Evolutionary conservation across 345 rosid genomes (phyloP), one percentile per base, ranked within the genome.

Genomic region (Noccaea bulbosa): DNA sequence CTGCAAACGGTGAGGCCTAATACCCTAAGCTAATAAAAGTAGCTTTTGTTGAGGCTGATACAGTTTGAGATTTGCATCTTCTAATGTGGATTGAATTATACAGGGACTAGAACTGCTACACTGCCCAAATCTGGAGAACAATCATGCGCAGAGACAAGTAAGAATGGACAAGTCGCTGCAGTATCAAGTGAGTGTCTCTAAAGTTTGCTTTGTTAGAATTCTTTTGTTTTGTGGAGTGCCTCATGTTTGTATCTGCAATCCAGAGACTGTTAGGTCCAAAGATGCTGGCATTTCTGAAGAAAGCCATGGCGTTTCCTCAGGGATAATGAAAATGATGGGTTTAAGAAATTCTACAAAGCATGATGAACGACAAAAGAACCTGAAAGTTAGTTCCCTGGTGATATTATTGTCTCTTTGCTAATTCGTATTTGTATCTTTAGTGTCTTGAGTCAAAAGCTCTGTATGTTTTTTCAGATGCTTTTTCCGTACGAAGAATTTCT

Each of bases 401-500:
- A 55, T 56, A 34, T 17, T 44, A 61, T 37, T 52, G 5, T 75
- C 66, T 59, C 34, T 52, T 44, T 55, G 12, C 45, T 30, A 15
- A 35, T 67, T 27, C 12, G 33, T 1, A 34, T 33, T 27, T 51
- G n/a, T 39, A 46, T 62, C 43, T 52, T 33, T 47, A 11, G 15
- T 62, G n/a, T 47, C 33, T 59, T 76, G 61, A 69, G 17, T 22
- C 47, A 48, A 55, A 20, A 7, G 4, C 33, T 70, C 32, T 56
- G 41, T 6, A 27, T 27, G 30, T 27, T 46, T 30, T 59, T 63
- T 40, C 79, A 76, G 79, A 76, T 76, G 61, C 68, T 65, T 70
- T 90, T 90, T 80, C 94, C 94, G 35, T 90, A 90, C 16, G 97
- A 85, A 79, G 92, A 80, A 74, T 90, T 85, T 82, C 74, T 86